Evolutionary conservation across 2,329 filamentous ascomycete species (phyloP), one percentile per base, ranked within the genome.

Genomic region (Taxawa tesnikishii): DNA sequence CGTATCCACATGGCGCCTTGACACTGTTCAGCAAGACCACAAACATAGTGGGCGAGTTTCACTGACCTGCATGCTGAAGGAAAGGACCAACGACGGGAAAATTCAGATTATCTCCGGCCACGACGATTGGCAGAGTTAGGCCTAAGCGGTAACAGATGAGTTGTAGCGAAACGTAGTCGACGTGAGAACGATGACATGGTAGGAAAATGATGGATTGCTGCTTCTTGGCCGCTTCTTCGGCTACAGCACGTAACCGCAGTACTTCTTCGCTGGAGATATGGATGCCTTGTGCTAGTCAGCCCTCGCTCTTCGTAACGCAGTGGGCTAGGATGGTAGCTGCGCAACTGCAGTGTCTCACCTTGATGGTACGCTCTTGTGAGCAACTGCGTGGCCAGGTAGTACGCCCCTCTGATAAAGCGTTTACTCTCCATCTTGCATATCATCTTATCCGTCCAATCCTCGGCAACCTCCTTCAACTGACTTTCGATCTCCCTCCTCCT

Each of bases 371-470:
- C 88, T 38, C 90, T 67, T 4, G 88, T 92, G 39, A 96, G 65
- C 28, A 96, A 67, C 58, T 96, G 88, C 1, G 87, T 93, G 29
- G 67, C 68, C 24, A 94, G 52, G 53, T 94, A 98, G 54, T 96
- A 96, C 28, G 90, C 88, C 15, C 83, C 75, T 29, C 90, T 68
- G 44, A 98, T 94, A 50, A 96, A 96, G 2, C 73, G 65, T 53
- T 87, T 92, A 65, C 80, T 92, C 58, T 98, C 90, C 69, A 96
- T 88, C 60, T 98, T 98, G 70, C 88, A 96, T 40, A 98, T 94
- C 90, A 98, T 96, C 41, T 79, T 75, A 50, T 94, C 84, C 15
- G 85, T 83, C 70, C 90, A 78, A 43, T 79, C 77, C 41, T 90
- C 83, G 4, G 83, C 81, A 4, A 94, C 78, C 49, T 94, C 77